Evolutionary conservation across 306 rosid species (phyloP), one percentile per base, ranked within the genome.

Genomic region (Clitoria ternatea): DNA sequence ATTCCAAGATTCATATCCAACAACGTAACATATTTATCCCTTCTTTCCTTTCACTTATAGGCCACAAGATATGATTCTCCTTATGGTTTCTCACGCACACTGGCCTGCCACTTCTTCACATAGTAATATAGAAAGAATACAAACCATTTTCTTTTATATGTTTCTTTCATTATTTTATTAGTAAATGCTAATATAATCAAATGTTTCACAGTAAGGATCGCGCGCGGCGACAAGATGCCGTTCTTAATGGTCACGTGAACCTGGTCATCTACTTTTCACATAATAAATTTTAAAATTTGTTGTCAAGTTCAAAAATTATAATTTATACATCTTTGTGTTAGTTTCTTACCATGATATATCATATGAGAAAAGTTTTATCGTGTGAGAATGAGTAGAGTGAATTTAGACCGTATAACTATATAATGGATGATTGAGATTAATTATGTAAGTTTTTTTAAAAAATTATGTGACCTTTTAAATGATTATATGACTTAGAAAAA

Each of bases 191-290:
- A 66, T 36, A 56, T 27, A 33, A 66, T 36, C 50, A 70, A 63
- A 19, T 56, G 35, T n/a, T 53, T 7, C 42, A 78, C 84, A 84
- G 82, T 80, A 80, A 72, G 80, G 39, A 70, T 79, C 78, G 90
- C 88, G 91, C 78, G 90, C 88, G 91, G 96, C 89, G 81, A 66
- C 36, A 63, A 64, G 93, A 85, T 83, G 87, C 88, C 36, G 90
- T 13, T 69, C 24, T 17, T 47, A 64, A 50, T 67, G 67, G 70
- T 85, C 69, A 78, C 35, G 54, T 11, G 75, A 75, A 74, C 87
- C 54, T 72, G 72, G 71, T 68, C 73, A 47, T 47, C 37, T 39
- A 39, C 36, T 63, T 78, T 68, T 72, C 3, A 14, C 20, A 18
- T 26, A 14, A 24, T 15, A 36, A 1, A 32, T 20, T 15, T 11